Conservation (phyloP, 345 rosid species). For the Eucalyptus paniculata region DNA sequence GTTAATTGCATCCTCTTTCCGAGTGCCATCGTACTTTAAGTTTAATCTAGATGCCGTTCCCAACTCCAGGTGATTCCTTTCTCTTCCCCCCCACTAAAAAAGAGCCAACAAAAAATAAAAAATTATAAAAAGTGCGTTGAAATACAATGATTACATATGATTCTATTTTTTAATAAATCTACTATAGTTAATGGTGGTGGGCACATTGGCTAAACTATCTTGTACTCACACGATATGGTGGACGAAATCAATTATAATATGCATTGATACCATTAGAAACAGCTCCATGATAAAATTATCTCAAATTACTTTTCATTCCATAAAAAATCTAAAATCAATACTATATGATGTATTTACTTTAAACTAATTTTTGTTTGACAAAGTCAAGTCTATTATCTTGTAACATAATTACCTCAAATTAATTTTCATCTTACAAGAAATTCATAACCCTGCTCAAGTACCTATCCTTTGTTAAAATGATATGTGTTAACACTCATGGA, state of each 20-base stretch:
- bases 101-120: neutral
- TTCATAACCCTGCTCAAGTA: fast-evolving
- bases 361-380: fast-evolving
- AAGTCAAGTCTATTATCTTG: fast-evolving
- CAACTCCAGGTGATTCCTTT: neutral
- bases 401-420: fast-evolving
- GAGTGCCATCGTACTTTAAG: neutral
- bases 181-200: neutral
- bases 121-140: neutral
- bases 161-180: neutral
- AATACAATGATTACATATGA: neutral
- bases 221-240: neutral
- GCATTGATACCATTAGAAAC: neutral
- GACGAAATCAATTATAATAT: neutral
- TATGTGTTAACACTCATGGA: neutral
- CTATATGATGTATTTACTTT: neutral
- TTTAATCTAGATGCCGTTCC: neutral
- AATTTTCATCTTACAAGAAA: neutral
- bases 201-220: neutral
- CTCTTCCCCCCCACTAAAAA: neutral
- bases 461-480: neutral
- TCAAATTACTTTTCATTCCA: neutral
- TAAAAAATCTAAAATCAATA: fast-evolving
- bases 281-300: neutral
- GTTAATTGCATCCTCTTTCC: neutral